Conservation (phyloP, 441 rosid genomes). For the Pelargonium citronellum region DNA sequence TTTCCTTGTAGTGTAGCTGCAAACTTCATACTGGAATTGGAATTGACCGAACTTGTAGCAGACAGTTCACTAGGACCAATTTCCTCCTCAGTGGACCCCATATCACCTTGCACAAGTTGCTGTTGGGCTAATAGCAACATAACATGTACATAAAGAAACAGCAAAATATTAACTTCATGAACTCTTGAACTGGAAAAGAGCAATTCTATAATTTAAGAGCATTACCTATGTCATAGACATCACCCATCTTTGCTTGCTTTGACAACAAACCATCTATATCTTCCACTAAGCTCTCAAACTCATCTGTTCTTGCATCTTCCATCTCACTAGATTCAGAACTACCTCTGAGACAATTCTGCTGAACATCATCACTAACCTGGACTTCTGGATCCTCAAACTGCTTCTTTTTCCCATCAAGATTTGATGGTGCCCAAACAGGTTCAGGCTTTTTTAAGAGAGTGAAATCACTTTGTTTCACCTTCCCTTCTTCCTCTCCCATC, state of each 20-base stretch:
- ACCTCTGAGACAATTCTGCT: constrained; percentile 22
- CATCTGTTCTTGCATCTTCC: constrained; percentile 13
- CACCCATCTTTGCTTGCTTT: constrained; percentile 26
- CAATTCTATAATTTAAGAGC: constrained; percentile 22
- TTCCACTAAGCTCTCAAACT: constrained; percentile 24
- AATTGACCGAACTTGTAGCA: constrained; percentile 20
- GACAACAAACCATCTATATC: constrained; percentile 15
- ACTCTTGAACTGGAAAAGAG: constrained; percentile 12
- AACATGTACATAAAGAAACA: neutral
- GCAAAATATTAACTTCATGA: constrained; percentile 26
- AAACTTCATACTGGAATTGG: constrained; percentile 28
- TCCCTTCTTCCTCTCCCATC: constrained; percentile 27
- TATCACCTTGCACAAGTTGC: constrained; percentile 33
- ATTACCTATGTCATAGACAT: constrained; percentile 28
- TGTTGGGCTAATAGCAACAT: constrained; percentile 50
- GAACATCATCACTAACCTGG: constrained; percentile 1
- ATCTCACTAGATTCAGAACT: constrained; percentile 16
- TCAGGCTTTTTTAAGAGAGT: constrained; percentile 54
- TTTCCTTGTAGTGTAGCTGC: constrained; percentile 52
- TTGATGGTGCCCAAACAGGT: neutral
- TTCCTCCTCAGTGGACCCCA: constrained; percentile 28
- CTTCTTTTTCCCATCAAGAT: constrained; percentile 25
- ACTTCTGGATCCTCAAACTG: constrained; percentile 21
- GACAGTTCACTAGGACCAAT: constrained; percentile 24
- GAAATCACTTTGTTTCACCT: constrained; percentile 34